Percentiles rank a stretch among this genome's conserved stretches.
phyloP scores from a whole-genome alignment of 805 yeast species.

The Alloascoidea hylecoeti region DNA sequence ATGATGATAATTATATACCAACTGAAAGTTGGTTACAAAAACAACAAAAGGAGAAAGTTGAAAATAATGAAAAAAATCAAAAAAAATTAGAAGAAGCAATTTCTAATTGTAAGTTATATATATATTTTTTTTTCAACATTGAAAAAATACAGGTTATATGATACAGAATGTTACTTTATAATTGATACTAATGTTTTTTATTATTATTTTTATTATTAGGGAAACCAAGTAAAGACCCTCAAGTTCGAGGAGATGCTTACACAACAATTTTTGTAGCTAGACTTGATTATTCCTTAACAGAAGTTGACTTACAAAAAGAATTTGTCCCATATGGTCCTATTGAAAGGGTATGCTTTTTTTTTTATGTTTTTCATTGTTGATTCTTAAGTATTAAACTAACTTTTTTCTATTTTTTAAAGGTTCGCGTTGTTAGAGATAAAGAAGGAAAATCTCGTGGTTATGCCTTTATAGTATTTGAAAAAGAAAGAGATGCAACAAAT shows the following conservation, averaged over 20 bases:
- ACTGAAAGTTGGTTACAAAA: conserved; percentile 19
- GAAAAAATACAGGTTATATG: not conserved
- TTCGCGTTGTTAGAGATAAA: conserved; percentile 42
- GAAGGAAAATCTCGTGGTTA: conserved; percentile 61
- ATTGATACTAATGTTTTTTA: conserved; percentile 2
- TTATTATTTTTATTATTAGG: conserved; percentile 13
- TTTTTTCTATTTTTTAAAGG: conserved; percentile 5
- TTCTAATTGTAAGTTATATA: conserved; percentile 10
- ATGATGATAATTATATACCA: conserved; percentile 13
- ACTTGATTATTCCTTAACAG: conserved; percentile 47
- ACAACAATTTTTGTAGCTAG: conserved; percentile 70
- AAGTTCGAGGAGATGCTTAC: conserved; percentile 58
- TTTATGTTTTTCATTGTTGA: too few species aligned
- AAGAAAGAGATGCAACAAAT: conserved; percentile 40
- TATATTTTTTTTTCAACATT: not conserved
- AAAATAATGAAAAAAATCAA: conserved; percentile 11
- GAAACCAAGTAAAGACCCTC: conserved; percentile 45
- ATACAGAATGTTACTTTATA: not conserved
- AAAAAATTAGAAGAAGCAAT: conserved; percentile 21
- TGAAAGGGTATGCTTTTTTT: conserved; percentile 28
- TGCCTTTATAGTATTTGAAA: conserved; percentile 63
- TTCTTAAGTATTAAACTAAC: not conserved
- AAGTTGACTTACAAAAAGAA: conserved; percentile 48
- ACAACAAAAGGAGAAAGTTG: conserved; percentile 14
- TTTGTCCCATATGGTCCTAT: conserved; percentile 60